These are phyloP conservation scores for Leptosphaerulina australis DNA, from an alignment of 2,329 filamentous ascomycete species.

Conservation along the genomic window DNA sequence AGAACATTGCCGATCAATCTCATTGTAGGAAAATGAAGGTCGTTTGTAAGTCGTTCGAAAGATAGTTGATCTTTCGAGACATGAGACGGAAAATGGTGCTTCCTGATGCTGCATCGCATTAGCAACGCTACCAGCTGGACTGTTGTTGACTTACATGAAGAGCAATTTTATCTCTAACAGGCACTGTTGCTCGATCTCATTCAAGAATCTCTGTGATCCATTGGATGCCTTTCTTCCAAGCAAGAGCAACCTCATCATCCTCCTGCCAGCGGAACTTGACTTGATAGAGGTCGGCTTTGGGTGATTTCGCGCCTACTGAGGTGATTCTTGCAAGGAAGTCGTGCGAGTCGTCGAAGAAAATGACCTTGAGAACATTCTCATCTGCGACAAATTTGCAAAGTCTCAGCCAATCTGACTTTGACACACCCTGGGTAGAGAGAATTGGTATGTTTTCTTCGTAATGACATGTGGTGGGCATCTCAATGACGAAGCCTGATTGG, in stretches of 20 bases:
- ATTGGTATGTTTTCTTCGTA: conserved; percentile 13
- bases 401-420: conserved; percentile 10
- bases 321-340: conserved; percentile 15
- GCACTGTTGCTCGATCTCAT: neutral
- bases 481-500: conserved; percentile 9
- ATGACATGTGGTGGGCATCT: conserved; percentile 13
- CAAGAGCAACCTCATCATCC: conserved; percentile 7
- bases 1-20: too few species aligned
- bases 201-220: conserved; percentile 14
- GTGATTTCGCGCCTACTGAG: neutral
- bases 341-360: conserved; percentile 10
- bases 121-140: neutral
- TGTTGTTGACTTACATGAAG: neutral
- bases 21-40: too few species aligned
- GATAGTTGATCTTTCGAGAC: too few species aligned
- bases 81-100: too few species aligned
- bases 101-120: conserved; percentile 2
- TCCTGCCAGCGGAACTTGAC: conserved; percentile 16
- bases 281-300: conserved; percentile 13
- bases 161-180: too few species aligned
- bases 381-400: conserved; percentile 15
- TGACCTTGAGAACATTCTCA: conserved; percentile 15
- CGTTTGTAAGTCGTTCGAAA: neutral
- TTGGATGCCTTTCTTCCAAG: conserved; percentile 11
- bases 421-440: conserved; percentile 7